Evolutionary conservation across 306 rosid species (phyloP).

Genomic region (Spatholobus suberectus): DNA sequence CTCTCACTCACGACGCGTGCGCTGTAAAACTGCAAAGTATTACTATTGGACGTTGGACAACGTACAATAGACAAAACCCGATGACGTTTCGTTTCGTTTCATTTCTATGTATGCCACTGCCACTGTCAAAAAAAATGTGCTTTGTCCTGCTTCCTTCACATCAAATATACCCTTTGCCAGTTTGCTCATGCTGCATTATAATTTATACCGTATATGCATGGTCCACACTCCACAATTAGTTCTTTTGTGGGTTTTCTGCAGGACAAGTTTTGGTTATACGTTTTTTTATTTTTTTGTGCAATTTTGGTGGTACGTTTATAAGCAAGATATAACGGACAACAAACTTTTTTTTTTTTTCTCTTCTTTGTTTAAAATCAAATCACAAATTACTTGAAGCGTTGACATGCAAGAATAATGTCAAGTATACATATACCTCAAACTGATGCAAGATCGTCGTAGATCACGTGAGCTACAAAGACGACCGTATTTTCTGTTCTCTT

Average conservation of each 20-base stretch:
- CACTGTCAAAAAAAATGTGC: slow-evolving; percentile 25
- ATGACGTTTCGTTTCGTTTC: slow-evolving; percentile 20
- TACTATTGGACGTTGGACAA: neutral
- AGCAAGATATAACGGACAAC: neutral
- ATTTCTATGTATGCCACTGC: neutral
- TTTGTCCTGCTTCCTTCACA: neutral
- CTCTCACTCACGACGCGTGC: slow-evolving; percentile 53
- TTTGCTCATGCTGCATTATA: slow-evolving; percentile 8
- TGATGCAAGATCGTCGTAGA: neutral
- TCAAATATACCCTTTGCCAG: slow-evolving; percentile 24
- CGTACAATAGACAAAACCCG: neutral
- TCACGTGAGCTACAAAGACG: slow-evolving; percentile 30
- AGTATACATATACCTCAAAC: slow-evolving; percentile 1
- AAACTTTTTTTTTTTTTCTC: neutral
- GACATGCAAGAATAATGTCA: neutral
- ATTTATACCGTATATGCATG: neutral
- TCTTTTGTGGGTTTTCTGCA: neutral
- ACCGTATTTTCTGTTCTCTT: slow-evolving; percentile 6
- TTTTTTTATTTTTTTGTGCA: too few relatives aligned
- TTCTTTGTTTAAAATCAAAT: neutral
- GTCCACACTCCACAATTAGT: slow-evolving; percentile 17
- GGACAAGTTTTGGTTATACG: neutral
- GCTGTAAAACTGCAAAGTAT: slow-evolving; percentile 19
- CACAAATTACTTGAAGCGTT: neutral
- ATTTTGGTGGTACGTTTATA: neutral